These are phyloP conservation scores for Epichloe sylvatica DNA, from an alignment of 2,329 filamentous ascomycete genomes.

Conservation along the genomic window DNA sequence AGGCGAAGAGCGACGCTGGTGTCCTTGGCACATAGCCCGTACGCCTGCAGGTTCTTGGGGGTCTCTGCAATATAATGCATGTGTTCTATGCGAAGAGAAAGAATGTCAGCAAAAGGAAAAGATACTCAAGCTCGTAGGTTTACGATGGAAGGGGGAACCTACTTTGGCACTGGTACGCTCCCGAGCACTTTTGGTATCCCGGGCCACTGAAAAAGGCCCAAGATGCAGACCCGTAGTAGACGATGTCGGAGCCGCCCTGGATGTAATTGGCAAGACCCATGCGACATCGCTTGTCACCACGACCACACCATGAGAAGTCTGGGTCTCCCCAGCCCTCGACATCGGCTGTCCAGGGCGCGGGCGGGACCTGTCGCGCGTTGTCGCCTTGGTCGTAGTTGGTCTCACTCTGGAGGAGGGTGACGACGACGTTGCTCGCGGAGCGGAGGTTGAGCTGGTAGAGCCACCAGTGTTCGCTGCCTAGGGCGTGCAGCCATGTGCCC, in stretches of 20 bases:
- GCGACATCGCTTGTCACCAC: conserved; percentile 23
- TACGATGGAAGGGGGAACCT: not conserved
- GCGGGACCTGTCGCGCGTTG: conserved; percentile 20
- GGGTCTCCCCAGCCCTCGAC: conserved; percentile 26
- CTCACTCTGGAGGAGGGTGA: conserved; percentile 38
- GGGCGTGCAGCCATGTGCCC: conserved; percentile 34
- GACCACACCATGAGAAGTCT: conserved; percentile 26
- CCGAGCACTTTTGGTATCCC: conserved; percentile 19
- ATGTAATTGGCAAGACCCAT: conserved; percentile 31
- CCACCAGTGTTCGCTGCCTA: conserved; percentile 41
- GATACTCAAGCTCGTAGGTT: not conserved
- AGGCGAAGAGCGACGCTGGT: conserved; percentile 20
- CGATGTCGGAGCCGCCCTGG: conserved; percentile 27
- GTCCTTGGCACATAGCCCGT: conserved; percentile 28
- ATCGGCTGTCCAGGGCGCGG: conserved; percentile 26
- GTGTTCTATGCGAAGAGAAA: conserved; percentile 5
- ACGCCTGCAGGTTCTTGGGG: conserved; percentile 24
- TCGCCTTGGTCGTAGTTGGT: conserved; percentile 28
- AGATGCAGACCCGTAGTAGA: conserved; percentile 27
- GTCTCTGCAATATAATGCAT: conserved; percentile 27
- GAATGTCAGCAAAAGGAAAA: not conserved
- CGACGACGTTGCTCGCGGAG: conserved; percentile 34
- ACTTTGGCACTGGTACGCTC: conserved; percentile 7
- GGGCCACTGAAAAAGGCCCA: conserved; percentile 32
- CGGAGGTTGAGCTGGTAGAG: conserved; percentile 44